These are phyloP conservation scores for Ceratobasidium theobromae DNA, from an alignment of 1,284 basidiomycete genomes.

Conservation along the genomic window DNA sequence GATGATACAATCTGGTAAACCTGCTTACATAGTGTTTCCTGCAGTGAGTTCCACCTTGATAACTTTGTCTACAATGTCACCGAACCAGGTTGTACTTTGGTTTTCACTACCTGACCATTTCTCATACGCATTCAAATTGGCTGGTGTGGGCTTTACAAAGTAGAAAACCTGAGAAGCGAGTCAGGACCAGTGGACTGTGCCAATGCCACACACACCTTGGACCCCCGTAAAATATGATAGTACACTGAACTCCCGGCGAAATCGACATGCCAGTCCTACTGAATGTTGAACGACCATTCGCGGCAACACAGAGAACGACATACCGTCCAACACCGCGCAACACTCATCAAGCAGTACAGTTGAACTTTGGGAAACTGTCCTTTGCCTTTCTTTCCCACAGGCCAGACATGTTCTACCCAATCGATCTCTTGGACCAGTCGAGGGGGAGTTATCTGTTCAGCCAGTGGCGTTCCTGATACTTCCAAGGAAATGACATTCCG, in stretches of 20 bases:
- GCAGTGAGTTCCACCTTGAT: conserved; percentile 75
- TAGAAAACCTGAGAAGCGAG: conserved; percentile 73
- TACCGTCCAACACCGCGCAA: conserved; percentile 85
- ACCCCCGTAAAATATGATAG: conserved; percentile 83
- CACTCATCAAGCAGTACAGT: conserved; percentile 93
- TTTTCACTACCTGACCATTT: conserved; percentile 84
- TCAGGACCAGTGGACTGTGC: neutral
- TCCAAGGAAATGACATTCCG: conserved; percentile 89
- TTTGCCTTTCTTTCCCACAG: conserved; percentile 67
- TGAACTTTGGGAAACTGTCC: conserved; percentile 93
- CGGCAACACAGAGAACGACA: conserved; percentile 39
- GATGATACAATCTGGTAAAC: neutral
- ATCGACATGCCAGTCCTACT: conserved; percentile 93
- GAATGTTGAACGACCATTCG: neutral
- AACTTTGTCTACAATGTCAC: conserved; percentile 86
- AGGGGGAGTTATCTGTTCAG: conserved; percentile 78
- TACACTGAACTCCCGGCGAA: conserved; percentile 95
- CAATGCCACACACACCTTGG: conserved; percentile 56
- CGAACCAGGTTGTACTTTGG: conserved; percentile 87
- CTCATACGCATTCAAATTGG: conserved; percentile 87
- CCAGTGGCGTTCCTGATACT: conserved; percentile 74
- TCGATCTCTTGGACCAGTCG: conserved; percentile 85
- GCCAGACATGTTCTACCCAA: conserved; percentile 98
- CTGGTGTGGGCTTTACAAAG: conserved; percentile 87
- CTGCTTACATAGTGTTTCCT: conserved; percentile 83